phyloP scores from a whole-genome alignment of 805 yeast species.

The Hanseniaspora pseudoguilliermondii region DNA sequence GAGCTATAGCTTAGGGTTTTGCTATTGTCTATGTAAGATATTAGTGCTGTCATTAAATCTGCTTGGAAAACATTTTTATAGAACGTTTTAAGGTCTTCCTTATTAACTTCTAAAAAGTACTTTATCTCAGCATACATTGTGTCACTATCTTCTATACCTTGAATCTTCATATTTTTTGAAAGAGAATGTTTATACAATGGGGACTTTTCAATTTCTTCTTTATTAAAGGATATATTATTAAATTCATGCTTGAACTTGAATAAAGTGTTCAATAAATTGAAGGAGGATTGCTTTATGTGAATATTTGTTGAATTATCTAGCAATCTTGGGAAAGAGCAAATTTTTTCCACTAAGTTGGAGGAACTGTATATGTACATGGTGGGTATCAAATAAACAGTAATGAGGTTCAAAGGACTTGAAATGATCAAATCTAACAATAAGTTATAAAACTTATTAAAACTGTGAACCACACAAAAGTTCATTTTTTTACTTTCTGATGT shows the following conservation, averaged over 20 bases:
- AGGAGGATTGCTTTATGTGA: background rate
- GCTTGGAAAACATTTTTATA: conserved; percentile 21
- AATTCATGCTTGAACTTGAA: conserved; percentile 3
- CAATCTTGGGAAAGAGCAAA: background rate
- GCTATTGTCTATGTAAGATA: conserved; percentile 31
- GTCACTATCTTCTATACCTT: background rate
- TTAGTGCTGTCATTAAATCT: background rate
- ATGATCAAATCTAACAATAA: background rate
- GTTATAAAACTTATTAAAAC: conserved; percentile 3
- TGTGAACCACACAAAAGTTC: conserved; percentile 3
- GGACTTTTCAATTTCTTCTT: conserved; percentile 24
- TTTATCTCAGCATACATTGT: background rate
- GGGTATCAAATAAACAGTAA: background rate
- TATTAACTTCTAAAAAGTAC: background rate
- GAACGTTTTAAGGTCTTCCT: conserved; percentile 21
- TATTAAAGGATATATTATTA: background rate
- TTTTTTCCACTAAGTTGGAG: background rate
- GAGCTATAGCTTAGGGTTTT: conserved; percentile 48
- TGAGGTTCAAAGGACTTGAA: background rate
- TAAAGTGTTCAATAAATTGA: background rate
- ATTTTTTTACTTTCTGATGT: background rate
- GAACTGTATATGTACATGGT: background rate
- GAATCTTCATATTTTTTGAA: conserved; percentile 19
- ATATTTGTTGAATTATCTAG: background rate
- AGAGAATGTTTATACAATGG: conserved; percentile 37